phyloP scores from a whole-genome alignment of 176 grass and related monocot genomes.

The Phoenix dactylifera region DNA sequence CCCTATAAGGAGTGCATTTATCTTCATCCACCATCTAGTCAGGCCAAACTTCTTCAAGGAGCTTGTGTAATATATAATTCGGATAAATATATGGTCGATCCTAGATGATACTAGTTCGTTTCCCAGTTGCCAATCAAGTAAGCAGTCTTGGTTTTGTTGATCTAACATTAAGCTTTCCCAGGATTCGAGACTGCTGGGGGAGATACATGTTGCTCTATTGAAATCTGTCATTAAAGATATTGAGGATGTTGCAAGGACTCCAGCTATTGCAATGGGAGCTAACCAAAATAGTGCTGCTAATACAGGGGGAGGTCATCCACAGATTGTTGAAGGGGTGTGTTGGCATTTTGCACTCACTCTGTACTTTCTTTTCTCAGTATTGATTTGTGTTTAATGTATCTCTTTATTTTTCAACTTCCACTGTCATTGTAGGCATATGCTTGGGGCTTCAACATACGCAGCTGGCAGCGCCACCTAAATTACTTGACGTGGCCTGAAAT shows the following conservation, averaged over 20 bases:
- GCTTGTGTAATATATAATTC: no score
- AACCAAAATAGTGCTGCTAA: slow-evolving; percentile 63
- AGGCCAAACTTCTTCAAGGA: no score
- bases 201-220: slow-evolving; percentile 72
- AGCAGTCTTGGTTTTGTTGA: not conserved
- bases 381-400: no score
- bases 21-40: no score
- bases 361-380: no score
- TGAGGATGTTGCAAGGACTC: slow-evolving; percentile 72
- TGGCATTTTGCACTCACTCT: slow-evolving; percentile 8
- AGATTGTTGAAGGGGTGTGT: slow-evolving; percentile 79
- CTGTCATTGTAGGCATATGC: slow-evolving; percentile 50
- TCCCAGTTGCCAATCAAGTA: no score
- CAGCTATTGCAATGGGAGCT: slow-evolving; percentile 57
- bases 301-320: slow-evolving; percentile 69
- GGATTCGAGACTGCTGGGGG: slow-evolving; percentile 83
- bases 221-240: slow-evolving; percentile 96
- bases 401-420: slow-evolving; percentile 5
- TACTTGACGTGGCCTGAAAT: slow-evolving; percentile 87
- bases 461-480: slow-evolving; percentile 74
- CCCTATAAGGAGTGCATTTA: no score
- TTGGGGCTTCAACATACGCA: slow-evolving; percentile 88
- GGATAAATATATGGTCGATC: no score
- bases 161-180: slow-evolving; percentile 30
- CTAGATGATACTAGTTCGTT: no score